Conservation (phyloP, 495 filamentous ascomycete genomes). For the Aspergillus carlsbadensis region DNA sequence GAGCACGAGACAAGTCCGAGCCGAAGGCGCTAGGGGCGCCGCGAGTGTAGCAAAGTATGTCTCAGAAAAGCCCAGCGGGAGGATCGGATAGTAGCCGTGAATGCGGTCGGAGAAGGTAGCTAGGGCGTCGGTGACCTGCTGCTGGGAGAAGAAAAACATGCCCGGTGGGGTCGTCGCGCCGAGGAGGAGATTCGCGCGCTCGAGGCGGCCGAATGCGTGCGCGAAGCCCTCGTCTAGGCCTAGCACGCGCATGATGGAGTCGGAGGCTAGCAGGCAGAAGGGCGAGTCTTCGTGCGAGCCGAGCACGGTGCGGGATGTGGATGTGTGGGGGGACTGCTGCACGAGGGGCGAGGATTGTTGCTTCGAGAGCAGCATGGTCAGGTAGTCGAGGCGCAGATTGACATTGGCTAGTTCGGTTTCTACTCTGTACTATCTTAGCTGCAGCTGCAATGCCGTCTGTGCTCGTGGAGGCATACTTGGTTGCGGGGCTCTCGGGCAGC, state of each 20-base stretch:
- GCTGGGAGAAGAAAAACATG: background rate
- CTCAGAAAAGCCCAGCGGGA: background rate
- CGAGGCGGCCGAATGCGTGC: no score
- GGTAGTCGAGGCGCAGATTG: background rate
- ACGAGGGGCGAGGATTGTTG: background rate
- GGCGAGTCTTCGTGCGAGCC: background rate
- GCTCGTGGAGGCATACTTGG: background rate
- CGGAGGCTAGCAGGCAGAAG: background rate
- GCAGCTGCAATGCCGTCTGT: no score
- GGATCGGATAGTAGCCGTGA: constrained; percentile 10
- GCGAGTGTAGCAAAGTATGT: constrained; percentile 4
- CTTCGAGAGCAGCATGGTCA: background rate
- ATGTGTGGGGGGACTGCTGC: background rate
- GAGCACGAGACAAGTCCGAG: background rate
- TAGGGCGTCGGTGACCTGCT: background rate
- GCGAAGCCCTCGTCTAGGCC: background rate
- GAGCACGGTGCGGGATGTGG: background rate
- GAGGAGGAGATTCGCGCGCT: no score
- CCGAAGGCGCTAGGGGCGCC: background rate
- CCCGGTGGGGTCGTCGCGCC: background rate
- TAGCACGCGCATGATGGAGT: background rate
- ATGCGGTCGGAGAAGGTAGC: constrained; percentile 1
- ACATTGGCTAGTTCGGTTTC: background rate
- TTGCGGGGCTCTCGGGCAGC: background rate
- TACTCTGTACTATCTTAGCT: background rate